These are phyloP conservation scores for Pythium dissotocum DNA, from an alignment of 352 stramenopile species.

Conservation along the genomic window DNA sequence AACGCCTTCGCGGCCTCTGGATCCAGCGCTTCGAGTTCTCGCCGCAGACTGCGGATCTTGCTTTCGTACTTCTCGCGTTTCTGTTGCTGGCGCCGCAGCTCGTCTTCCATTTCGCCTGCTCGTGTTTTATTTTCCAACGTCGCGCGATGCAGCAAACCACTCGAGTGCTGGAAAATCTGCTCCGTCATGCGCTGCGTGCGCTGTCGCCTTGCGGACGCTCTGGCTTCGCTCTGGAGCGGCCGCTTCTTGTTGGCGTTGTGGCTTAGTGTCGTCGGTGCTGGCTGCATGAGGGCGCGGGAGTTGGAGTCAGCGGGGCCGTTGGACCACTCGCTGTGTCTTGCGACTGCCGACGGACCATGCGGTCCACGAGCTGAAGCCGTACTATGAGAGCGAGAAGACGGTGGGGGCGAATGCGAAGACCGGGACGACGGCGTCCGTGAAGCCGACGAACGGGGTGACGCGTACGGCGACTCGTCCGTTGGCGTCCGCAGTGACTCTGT, in stretches of 20 bases:
- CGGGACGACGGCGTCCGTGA: background rate
- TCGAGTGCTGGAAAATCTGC: slow-evolving; percentile 50
- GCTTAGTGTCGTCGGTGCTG: background rate
- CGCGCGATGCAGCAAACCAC: slow-evolving; percentile 36
- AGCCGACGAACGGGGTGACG: background rate
- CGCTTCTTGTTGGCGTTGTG: slow-evolving; percentile 1
- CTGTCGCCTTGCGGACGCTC: slow-evolving; percentile 13
- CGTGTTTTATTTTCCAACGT: slow-evolving; percentile 50
- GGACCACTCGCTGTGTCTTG: background rate
- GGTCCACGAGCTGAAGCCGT: background rate
- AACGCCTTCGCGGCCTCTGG: slow-evolving; percentile 10
- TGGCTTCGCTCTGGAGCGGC: background rate
- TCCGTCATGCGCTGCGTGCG: slow-evolving; percentile 28
- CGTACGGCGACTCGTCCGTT: background rate
- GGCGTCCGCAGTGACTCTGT: background rate
- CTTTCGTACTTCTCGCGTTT: slow-evolving; percentile 46
- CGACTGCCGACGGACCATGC: background rate
- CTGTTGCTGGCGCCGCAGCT: slow-evolving; percentile 29
- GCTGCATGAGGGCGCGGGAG: background rate
- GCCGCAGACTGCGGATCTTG: slow-evolving; percentile 34
- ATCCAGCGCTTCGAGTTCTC: slow-evolving; percentile 14
- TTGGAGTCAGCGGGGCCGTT: background rate
- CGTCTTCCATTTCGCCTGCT: slow-evolving; percentile 42
- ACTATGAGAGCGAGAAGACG: background rate
- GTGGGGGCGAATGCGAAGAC: background rate